Conservation (phyloP, 2,329 filamentous ascomycete genomes). For the Huntiella abstrusa region DNA sequence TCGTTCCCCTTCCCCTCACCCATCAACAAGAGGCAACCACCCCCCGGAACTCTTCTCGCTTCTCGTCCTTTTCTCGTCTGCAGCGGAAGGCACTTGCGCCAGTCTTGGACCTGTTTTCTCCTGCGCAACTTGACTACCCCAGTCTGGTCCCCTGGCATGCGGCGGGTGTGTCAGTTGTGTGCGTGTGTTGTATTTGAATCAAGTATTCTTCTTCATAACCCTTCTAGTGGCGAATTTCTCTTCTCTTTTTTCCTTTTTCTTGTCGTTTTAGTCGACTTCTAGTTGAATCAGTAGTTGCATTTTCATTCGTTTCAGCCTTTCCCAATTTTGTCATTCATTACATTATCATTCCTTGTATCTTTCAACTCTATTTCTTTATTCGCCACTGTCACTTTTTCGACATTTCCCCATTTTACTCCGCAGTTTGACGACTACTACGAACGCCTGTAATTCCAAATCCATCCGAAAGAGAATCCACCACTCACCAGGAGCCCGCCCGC, state of each 20-base stretch:
- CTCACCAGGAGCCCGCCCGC: background rate
- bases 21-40: too few species aligned
- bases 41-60: too few species aligned
- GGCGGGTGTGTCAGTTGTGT: too few species aligned
- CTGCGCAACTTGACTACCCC: too few species aligned
- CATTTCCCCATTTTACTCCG: background rate
- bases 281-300: background rate
- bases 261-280: background rate
- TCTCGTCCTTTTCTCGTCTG: too few species aligned
- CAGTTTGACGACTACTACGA: background rate
- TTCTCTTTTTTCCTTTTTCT: slow-evolving; percentile 1
- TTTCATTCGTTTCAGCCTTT: too few species aligned
- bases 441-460: background rate
- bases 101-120: background rate
- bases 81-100: background rate
- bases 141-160: too few species aligned
- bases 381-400: background rate
- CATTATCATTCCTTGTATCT: background rate
- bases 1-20: background rate
- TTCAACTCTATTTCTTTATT: background rate
- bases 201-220: background rate
- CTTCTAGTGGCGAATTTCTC: background rate
- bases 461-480: background rate
- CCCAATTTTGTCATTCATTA: background rate
- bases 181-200: too few species aligned